Conservation (phyloP, 129 eudicot genomes). For the Escallonia herrerae region DNA sequence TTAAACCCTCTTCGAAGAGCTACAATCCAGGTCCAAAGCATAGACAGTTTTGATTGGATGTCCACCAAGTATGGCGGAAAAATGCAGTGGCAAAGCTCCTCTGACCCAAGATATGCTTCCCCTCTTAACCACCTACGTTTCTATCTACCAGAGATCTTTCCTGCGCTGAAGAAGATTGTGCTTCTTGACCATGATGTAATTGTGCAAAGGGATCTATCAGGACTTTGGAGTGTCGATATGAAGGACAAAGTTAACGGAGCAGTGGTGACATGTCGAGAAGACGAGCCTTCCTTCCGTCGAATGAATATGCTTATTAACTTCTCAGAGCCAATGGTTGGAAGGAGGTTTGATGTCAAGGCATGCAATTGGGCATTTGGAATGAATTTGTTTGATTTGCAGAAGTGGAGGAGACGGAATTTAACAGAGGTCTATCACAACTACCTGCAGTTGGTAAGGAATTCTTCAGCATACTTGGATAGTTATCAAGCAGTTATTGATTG, state of each 20-base stretch:
- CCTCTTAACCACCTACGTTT: slow-evolving; percentile 79
- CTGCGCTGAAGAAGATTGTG: slow-evolving; percentile 57
- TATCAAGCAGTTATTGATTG: no score
- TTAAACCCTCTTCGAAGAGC: slow-evolving; percentile 59
- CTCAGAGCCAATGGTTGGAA: slow-evolving; percentile 56
- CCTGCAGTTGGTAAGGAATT: slow-evolving; percentile 48
- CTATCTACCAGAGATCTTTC: slow-evolving; percentile 79
- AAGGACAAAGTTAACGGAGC: slow-evolving; percentile 89
- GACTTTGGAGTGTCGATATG: slow-evolving; percentile 65
- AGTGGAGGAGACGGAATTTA: slow-evolving; percentile 64
- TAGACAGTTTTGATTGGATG: slow-evolving; percentile 54
- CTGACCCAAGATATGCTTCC: slow-evolving; percentile 70
- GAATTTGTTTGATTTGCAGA: slow-evolving; percentile 74
- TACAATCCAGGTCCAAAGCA: slow-evolving; percentile 59
- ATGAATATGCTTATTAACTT: slow-evolving; percentile 65
- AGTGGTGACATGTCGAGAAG: slow-evolving; percentile 63
- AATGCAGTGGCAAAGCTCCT: slow-evolving; percentile 39
- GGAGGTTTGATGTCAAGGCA: slow-evolving; percentile 35
- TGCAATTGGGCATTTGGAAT: slow-evolving; percentile 97
- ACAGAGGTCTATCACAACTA: slow-evolving; percentile 53
- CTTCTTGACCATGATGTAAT: slow-evolving; percentile 97
- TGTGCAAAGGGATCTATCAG: slow-evolving; percentile 71
- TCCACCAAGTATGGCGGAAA: slow-evolving; percentile 29
- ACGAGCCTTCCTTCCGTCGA: slow-evolving; percentile 57
- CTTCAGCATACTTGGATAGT: no score